Conservation (phyloP, 169 alveolate species). For the Cryptosporidium ryanae region DNA sequence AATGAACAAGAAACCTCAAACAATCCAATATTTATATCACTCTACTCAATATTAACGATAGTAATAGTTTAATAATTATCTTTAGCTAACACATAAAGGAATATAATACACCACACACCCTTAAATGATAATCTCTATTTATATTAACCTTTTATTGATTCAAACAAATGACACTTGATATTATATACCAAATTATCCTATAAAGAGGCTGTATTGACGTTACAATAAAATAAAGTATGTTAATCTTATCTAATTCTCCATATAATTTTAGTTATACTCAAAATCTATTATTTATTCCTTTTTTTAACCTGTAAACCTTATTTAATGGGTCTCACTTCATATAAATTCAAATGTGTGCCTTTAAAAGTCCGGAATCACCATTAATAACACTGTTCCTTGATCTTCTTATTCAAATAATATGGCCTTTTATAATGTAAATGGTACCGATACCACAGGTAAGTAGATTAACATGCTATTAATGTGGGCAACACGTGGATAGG, state of each 20-base stretch:
- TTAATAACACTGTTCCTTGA: slow-evolving; percentile 39
- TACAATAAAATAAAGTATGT: neutral
- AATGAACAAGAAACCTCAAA: too few species aligned
- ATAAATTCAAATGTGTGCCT: slow-evolving; percentile 8
- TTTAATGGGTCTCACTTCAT: slow-evolving; percentile 14
- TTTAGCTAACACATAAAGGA: neutral
- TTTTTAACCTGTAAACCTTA: slow-evolving; percentile 52
- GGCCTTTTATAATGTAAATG: slow-evolving; percentile 59
- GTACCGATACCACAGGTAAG: slow-evolving; percentile 77
- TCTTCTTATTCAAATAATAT: slow-evolving; percentile 50
- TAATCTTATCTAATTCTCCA: neutral
- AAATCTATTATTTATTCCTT: slow-evolving; percentile 38
- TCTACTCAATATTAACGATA: neutral
- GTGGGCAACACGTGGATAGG: slow-evolving; percentile 78
- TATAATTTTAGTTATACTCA: neutral
- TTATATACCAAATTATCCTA: neutral
- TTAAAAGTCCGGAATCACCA: slow-evolving; percentile 24
- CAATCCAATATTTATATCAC: too few species aligned
- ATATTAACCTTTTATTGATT: too few species aligned
- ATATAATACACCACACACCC: neutral
- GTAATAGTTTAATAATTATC: neutral
- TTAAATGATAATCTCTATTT: neutral
- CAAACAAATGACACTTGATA: neutral
- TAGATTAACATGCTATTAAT: slow-evolving; percentile 73
- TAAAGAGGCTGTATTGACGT: neutral